These are phyloP conservation scores for Claviceps sorghi DNA, from an alignment of 2,329 filamentous ascomycete species.

Conservation along the genomic window DNA sequence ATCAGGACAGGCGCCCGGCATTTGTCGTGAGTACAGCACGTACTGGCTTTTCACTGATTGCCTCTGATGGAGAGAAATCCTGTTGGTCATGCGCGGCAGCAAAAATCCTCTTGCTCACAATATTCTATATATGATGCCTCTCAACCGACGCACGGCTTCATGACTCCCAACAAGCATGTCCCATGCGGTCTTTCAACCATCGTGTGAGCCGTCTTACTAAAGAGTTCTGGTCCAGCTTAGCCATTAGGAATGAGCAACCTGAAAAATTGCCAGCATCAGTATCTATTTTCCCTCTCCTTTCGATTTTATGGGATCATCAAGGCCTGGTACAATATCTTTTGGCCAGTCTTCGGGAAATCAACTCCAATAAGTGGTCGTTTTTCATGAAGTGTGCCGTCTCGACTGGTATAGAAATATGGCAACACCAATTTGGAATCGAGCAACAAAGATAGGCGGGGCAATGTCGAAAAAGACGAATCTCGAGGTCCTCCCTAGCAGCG, in stretches of 20 bases:
- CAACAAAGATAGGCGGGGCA: background rate
- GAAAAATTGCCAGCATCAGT: background rate
- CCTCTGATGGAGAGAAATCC: background rate
- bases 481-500: background rate
- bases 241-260: background rate
- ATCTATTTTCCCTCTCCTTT: background rate
- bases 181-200: background rate
- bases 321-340: background rate
- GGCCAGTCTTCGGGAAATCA: background rate
- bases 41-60: background rate
- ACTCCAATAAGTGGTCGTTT: background rate
- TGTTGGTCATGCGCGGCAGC: background rate
- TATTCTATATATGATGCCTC: background rate
- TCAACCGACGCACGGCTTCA: background rate
- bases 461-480: background rate
- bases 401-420: background rate
- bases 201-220: background rate
- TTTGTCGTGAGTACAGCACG: background rate
- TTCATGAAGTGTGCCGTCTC: background rate
- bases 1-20: background rate
- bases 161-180: background rate
- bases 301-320: background rate
- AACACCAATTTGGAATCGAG: background rate
- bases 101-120: background rate
- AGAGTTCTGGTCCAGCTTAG: background rate